Evolutionary conservation across 2,329 filamentous ascomycete species (phyloP).

Genomic region (Hypoxylon sp.): DNA sequence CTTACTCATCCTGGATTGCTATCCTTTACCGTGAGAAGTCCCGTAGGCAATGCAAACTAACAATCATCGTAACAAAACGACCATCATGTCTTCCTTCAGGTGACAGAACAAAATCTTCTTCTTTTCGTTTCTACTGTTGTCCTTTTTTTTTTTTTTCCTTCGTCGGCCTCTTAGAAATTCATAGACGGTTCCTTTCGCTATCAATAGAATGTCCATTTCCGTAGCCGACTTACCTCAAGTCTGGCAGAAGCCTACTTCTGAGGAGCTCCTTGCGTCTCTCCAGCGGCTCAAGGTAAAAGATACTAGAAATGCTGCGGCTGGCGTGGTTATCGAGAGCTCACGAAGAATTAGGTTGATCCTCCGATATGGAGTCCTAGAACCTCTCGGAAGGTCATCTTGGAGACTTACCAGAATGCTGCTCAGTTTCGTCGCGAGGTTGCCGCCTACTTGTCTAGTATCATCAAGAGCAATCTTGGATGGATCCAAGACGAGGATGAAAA

Average conservation of each 20-base stretch:
- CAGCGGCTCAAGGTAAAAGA: constrained; percentile 64
- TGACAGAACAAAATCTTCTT: constrained; percentile 23
- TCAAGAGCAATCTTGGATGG: constrained; percentile 77
- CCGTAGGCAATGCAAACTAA: constrained; percentile 23
- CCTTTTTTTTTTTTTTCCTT: constrained; percentile 7
- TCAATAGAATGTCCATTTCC: constrained; percentile 51
- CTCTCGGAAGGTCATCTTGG: constrained; percentile 57
- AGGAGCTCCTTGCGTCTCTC: constrained; percentile 74
- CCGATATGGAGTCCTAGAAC: constrained; percentile 72
- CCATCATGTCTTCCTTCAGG: constrained; percentile 32
- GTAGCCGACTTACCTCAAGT: constrained; percentile 81
- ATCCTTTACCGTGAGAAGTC: background rate
- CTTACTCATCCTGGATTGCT: constrained; percentile 16
- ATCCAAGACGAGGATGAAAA: constrained; percentile 73
- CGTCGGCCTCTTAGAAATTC: constrained; percentile 14
- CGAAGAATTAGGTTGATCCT: constrained; percentile 63
- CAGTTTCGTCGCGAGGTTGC: constrained; percentile 66
- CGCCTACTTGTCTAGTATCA: constrained; percentile 76
- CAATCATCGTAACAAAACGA: constrained; percentile 11
- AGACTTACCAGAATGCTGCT: constrained; percentile 57
- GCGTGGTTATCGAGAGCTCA: constrained; percentile 11
- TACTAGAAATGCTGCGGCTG: background rate
- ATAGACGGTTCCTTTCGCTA: constrained; percentile 23
- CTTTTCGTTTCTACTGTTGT: constrained; percentile 15
- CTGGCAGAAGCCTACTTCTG: constrained; percentile 78